These are phyloP conservation scores for Porphyra umbilicalis DNA, from an alignment of 31 red algal species.

Conservation along the genomic window DNA sequence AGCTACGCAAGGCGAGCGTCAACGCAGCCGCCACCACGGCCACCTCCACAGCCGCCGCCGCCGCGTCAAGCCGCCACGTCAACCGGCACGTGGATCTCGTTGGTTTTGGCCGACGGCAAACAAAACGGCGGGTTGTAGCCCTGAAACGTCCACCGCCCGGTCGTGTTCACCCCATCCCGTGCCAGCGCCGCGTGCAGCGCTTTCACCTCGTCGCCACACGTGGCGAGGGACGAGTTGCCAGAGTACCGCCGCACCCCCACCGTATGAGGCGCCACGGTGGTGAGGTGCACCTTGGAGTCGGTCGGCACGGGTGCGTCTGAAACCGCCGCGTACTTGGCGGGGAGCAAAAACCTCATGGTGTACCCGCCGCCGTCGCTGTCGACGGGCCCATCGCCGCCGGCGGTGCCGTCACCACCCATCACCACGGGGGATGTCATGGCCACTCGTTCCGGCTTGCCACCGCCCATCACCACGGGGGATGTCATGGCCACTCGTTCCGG, in stretches of 20 bases:
- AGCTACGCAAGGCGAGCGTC: no score
- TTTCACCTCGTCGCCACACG: constrained; percentile 6
- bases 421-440: constrained; percentile 74
- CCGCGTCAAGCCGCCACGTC: no score
- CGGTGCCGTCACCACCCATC: constrained; percentile 4
- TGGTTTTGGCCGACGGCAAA: constrained; percentile 63
- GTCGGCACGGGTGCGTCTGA: constrained; percentile 55
- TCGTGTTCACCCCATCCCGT: constrained; percentile 17
- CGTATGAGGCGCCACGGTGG: constrained; percentile 21
- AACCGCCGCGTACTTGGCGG: constrained; percentile 42
- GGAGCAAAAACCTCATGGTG: constrained; percentile 77
- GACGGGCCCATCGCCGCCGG: constrained; percentile 34
- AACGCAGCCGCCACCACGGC: not conserved
- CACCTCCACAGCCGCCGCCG: not conserved
- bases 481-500: constrained; percentile 48
- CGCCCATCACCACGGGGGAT: constrained; percentile 52
- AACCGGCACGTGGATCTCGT: constrained; percentile 77
- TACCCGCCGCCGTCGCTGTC: constrained; percentile 1
- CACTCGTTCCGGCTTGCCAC: constrained; percentile 7
- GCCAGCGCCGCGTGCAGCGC: constrained; percentile 20
- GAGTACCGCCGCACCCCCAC: constrained; percentile 46
- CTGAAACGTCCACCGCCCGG: constrained; percentile 27
- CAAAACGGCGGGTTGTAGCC: constrained; percentile 93
- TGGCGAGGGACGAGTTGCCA: constrained; percentile 16
- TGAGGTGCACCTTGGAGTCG: constrained; percentile 41